phyloP scores from a whole-genome alignment of 163 green algal genomes.

The Scenedesmus sp. region DNA sequence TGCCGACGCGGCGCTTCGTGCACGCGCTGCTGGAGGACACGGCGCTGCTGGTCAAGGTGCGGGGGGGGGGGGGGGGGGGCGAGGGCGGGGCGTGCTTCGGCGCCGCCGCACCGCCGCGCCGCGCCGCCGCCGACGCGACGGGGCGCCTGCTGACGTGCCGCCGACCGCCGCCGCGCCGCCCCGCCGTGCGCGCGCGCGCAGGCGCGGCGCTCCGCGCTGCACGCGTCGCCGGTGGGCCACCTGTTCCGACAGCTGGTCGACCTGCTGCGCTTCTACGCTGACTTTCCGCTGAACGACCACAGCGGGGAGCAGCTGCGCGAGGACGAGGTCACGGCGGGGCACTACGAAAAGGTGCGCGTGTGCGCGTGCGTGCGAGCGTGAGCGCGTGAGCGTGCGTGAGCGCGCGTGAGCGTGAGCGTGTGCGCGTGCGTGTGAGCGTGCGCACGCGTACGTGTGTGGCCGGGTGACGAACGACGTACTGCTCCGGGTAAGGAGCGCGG shows the following conservation, averaged over 20 bases:
- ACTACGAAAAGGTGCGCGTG: constrained; percentile 68
- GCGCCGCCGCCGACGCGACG: neutral
- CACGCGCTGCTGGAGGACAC: constrained; percentile 85
- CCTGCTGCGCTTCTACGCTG: constrained; percentile 87
- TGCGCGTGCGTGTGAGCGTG: neutral
- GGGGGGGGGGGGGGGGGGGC: too few relatives aligned
- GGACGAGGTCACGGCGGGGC: constrained; percentile 65
- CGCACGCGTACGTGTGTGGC: neutral
- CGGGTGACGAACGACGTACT: constrained; percentile 21
- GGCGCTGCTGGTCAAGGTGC: constrained; percentile 84
- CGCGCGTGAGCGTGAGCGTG: too few relatives aligned
- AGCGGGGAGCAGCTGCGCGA: constrained; percentile 83
- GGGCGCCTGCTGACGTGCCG: neutral
- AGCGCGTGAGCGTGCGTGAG: too few relatives aligned
- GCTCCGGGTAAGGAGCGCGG: constrained; percentile 25
- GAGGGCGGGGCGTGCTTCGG: too few relatives aligned
- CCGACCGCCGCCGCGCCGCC: neutral
- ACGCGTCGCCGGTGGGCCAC: constrained; percentile 1
- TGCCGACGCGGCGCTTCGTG: constrained; percentile 82
- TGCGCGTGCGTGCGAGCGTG: neutral
- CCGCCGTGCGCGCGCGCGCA: neutral
- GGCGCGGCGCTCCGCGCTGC: constrained; percentile 25
- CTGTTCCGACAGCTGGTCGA: constrained; percentile 91
- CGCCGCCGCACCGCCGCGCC: too few relatives aligned
- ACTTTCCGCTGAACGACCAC: constrained; percentile 96